These are phyloP conservation scores for Xylariaceae sp. DNA, from an alignment of 2,329 filamentous ascomycete genomes.

Conservation along the genomic window DNA sequence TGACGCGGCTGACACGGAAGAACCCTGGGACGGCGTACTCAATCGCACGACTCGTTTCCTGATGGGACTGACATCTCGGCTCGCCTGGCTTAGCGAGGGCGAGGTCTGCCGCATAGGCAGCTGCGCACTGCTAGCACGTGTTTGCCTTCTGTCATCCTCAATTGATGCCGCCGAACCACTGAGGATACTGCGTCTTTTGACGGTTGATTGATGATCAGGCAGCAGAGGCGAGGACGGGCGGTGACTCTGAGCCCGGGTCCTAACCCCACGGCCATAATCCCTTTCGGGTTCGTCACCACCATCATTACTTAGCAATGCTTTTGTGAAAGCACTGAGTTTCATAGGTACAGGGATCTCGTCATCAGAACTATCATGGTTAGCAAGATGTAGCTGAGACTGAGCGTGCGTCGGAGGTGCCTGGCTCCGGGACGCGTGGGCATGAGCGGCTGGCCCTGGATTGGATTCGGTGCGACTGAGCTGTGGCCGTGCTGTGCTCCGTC, in stretches of 20 bases:
- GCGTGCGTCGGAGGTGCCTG: conserved; percentile 31
- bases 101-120: conserved; percentile 39
- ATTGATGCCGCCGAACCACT: conserved; percentile 40
- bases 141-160: conserved; percentile 41
- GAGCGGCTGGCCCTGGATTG: conserved; percentile 35
- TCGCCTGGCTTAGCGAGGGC: conserved; percentile 38
- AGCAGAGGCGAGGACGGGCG: conserved; percentile 38
- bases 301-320: conserved; percentile 66
- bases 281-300: conserved; percentile 48
- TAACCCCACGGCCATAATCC: conserved; percentile 34
- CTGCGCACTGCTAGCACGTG: conserved; percentile 46
- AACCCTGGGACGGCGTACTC: conserved; percentile 42
- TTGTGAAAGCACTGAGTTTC: conserved; percentile 89
- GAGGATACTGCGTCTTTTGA: conserved; percentile 46
- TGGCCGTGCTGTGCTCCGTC: conserved; percentile 45
- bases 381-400: conserved; percentile 25
- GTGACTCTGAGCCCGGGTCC: conserved; percentile 42
- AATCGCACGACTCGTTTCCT: conserved; percentile 55
- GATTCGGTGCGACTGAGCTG: conserved; percentile 43
- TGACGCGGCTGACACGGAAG: conserved; percentile 18
- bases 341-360: conserved; percentile 88
- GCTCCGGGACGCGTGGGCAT: conserved; percentile 16
- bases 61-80: conserved; percentile 46
- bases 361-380: conserved; percentile 79
- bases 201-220: conserved; percentile 26